Percentiles rank a stretch among this genome's conserved stretches.
Evolutionary conservation across 2,329 filamentous ascomycete species (phyloP).

Genomic region (Hypoxylon sp.): DNA sequence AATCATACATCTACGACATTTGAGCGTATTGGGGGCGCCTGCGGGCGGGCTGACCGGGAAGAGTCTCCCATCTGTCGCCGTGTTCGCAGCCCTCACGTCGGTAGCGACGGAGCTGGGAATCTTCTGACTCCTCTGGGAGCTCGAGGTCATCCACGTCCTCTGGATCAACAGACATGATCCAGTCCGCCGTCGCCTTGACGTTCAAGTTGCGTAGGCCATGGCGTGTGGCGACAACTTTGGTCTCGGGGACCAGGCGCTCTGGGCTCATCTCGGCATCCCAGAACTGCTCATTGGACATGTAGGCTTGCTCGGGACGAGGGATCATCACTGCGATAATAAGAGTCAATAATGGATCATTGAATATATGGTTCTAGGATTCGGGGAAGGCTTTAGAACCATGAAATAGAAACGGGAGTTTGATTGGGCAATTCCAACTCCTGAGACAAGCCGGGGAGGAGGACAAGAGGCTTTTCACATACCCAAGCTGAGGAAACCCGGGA

Average conservation of each 20-base stretch:
- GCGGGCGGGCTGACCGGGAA: not conserved
- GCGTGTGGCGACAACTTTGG: not conserved
- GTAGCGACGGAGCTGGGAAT: not conserved
- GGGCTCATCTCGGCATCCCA: not conserved
- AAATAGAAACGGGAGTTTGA: not conserved
- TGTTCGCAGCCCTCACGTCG: not conserved
- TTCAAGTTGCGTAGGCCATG: not conserved
- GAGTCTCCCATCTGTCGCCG: not conserved
- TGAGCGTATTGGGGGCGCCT: not conserved
- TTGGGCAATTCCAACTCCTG: not conserved
- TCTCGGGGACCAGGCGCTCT: not conserved
- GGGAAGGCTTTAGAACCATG: not conserved
- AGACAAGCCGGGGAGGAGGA: not conserved
- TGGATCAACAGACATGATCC: not conserved
- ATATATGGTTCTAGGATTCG: not conserved
- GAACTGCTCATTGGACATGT: conserved; percentile 12
- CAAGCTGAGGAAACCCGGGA: not conserved
- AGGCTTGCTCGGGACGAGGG: not conserved
- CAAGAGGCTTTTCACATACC: not conserved
- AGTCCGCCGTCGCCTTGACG: not conserved
- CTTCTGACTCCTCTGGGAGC: not conserved
- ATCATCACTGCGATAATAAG: not conserved
- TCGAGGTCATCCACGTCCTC: not conserved
- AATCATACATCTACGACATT: not conserved
- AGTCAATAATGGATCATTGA: not conserved